Evolutionary conservation across 2,329 filamentous ascomycete genomes (phyloP).

Genomic region (Cercospora sp.): DNA sequence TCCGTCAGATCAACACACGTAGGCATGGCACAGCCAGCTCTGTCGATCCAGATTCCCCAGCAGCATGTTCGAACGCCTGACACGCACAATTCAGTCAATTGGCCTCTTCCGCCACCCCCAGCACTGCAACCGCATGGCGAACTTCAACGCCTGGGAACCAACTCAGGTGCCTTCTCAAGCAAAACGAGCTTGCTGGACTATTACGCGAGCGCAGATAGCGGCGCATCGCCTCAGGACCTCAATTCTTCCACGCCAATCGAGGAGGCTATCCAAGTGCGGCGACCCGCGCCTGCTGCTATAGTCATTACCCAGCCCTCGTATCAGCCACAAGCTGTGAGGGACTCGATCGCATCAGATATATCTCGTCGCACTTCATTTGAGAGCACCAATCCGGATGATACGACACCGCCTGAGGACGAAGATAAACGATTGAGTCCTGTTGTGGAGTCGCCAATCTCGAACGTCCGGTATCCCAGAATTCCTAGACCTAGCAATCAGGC

Average conservation of each 20-base stretch:
- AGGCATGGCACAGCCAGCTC: slow-evolving; percentile 3
- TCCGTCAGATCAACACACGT: neutral
- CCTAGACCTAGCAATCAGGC: slow-evolving; percentile 50
- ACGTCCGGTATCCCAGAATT: slow-evolving; percentile 50
- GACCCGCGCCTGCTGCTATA: slow-evolving; percentile 27
- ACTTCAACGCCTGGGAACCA: neutral
- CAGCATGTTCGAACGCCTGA: neutral
- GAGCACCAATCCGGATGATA: slow-evolving; percentile 46
- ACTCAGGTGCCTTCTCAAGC: slow-evolving; percentile 17
- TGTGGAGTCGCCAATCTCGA: slow-evolving; percentile 47
- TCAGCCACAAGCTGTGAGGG: slow-evolving; percentile 29
- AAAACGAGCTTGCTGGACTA: slow-evolving; percentile 33
- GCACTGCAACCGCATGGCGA: slow-evolving; percentile 7
- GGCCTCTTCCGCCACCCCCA: slow-evolving; percentile 14
- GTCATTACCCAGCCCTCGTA: slow-evolving; percentile 29
- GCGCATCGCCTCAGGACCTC: slow-evolving; percentile 27
- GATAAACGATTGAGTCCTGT: slow-evolving; percentile 47
- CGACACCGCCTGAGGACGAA: slow-evolving; percentile 49
- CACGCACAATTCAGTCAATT: slow-evolving; percentile 9
- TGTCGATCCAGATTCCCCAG: slow-evolving; percentile 20
- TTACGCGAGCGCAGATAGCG: slow-evolving; percentile 35
- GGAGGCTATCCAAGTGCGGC: slow-evolving; percentile 28
- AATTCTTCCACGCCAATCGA: slow-evolving; percentile 28
- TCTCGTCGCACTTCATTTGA: slow-evolving; percentile 49
- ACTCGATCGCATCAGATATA: slow-evolving; percentile 27